These are phyloP conservation scores for Trametes cingulata DNA, from an alignment of 768 basidiomycete genomes.

Conservation along the genomic window DNA sequence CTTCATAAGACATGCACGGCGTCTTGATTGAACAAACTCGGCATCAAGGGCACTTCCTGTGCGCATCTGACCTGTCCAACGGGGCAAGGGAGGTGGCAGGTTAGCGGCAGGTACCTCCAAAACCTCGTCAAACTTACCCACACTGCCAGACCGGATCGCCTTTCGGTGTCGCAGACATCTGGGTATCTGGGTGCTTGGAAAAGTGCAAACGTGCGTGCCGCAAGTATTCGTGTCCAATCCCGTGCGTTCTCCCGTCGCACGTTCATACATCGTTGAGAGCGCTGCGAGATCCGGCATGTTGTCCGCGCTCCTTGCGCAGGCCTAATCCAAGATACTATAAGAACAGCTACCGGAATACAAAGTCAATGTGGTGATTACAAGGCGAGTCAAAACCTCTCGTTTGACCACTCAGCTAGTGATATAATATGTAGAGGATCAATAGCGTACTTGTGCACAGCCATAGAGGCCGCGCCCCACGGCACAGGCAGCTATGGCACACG, in stretches of 20 bases:
- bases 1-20: too few relatives aligned
- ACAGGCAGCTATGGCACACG: too few relatives aligned
- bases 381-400: background rate
- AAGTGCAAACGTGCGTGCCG: slow-evolving; percentile 13
- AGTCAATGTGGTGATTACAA: background rate
- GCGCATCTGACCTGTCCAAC: background rate
- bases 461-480: too few relatives aligned
- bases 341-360: background rate
- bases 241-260: background rate
- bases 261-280: background rate
- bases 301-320: too few relatives aligned
- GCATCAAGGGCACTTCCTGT: background rate
- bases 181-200: background rate
- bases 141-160: background rate
- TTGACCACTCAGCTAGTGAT: background rate
- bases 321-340: background rate
- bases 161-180: background rate
- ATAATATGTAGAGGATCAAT: background rate
- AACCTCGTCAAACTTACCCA: background rate
- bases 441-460: too few relatives aligned
- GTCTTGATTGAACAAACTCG: too few relatives aligned
- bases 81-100: background rate
- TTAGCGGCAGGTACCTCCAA: background rate
- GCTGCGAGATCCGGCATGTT: background rate
- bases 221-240: background rate